These are phyloP conservation scores for Nemania bipapillata DNA, from an alignment of 2,329 filamentous ascomycete species.

Conservation along the genomic window DNA sequence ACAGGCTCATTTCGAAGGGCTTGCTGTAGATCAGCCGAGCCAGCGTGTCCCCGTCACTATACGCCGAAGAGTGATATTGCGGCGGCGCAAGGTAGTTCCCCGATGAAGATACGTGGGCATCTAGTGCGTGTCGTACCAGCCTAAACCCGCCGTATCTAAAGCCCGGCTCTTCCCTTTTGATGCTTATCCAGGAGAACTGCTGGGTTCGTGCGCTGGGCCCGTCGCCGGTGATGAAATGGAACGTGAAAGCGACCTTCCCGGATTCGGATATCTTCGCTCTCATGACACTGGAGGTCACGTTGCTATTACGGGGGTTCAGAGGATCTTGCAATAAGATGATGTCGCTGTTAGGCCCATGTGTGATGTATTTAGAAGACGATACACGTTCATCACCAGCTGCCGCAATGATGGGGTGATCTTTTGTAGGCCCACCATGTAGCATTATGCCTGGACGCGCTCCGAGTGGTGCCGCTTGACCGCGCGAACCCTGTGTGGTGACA, in stretches of 20 bases:
- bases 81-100: background rate
- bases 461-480: background rate
- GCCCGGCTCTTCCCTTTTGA: background rate
- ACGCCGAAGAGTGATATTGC: no score
- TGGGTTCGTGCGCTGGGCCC: no score
- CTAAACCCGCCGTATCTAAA: background rate
- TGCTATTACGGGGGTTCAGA: background rate
- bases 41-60: no score
- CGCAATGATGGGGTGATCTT: background rate
- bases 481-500: background rate
- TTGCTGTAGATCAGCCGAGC: background rate
- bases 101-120: background rate
- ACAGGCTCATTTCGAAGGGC: background rate
- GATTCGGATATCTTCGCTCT: background rate
- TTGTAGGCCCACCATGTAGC: background rate
- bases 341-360: background rate
- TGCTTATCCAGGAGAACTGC: background rate
- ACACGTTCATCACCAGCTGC: background rate
- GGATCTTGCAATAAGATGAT: background rate
- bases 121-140: background rate
- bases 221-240: background rate
- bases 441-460: background rate
- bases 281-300: background rate
- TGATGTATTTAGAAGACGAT: background rate
- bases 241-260: background rate